Percentiles rank a stretch among this genome's conserved stretches.
Conservation (phyloP, 768 basidiomycete species). For the Mycena rosella region DNA sequence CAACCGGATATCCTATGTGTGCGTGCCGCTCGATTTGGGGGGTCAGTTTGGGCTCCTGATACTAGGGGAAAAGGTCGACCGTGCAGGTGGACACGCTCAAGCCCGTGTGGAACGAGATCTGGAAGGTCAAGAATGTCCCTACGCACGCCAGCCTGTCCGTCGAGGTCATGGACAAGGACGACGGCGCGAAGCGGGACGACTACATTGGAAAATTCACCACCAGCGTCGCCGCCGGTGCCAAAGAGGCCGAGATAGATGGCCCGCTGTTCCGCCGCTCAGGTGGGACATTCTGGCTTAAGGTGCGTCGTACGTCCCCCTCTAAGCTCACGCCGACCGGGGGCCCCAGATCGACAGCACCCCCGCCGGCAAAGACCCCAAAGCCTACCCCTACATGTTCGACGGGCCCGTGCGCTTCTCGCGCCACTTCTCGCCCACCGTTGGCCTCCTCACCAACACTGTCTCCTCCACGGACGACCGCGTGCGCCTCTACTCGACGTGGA, state of each 20-base stretch:
- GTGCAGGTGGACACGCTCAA: slow-evolving; percentile 62
- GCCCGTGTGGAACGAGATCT: slow-evolving; percentile 84
- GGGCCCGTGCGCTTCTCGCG: slow-evolving; percentile 80
- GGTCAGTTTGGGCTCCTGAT: slow-evolving; percentile 61
- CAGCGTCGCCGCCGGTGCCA: slow-evolving; percentile 65
- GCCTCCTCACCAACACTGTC: slow-evolving; percentile 66
- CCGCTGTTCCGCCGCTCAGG: slow-evolving; percentile 60
- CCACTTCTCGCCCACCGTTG: slow-evolving; percentile 80
- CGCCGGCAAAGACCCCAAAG: slow-evolving; percentile 51
- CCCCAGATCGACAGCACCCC: slow-evolving; percentile 68
- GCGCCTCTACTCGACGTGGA: slow-evolving; percentile 85
- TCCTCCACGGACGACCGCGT: slow-evolving; percentile 54
- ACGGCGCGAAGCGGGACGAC: slow-evolving; percentile 67
- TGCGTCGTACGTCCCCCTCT: slow-evolving; percentile 54
- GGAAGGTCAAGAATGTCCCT: slow-evolving; percentile 82
- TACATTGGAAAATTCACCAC: slow-evolving; percentile 74
- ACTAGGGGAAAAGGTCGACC: slow-evolving; percentile 64
- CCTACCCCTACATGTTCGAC: slow-evolving; percentile 74
- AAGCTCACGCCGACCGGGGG: neutral
- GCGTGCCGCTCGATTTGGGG: slow-evolving; percentile 45
- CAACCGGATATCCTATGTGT: slow-evolving; percentile 73
- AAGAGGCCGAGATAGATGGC: slow-evolving; percentile 74
- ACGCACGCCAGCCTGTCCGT: slow-evolving; percentile 68
- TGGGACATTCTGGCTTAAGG: slow-evolving; percentile 81
- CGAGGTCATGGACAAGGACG: slow-evolving; percentile 79